phyloP scores from a whole-genome alignment of 257 asterid genomes.

The Marsdenia floribunda region DNA sequence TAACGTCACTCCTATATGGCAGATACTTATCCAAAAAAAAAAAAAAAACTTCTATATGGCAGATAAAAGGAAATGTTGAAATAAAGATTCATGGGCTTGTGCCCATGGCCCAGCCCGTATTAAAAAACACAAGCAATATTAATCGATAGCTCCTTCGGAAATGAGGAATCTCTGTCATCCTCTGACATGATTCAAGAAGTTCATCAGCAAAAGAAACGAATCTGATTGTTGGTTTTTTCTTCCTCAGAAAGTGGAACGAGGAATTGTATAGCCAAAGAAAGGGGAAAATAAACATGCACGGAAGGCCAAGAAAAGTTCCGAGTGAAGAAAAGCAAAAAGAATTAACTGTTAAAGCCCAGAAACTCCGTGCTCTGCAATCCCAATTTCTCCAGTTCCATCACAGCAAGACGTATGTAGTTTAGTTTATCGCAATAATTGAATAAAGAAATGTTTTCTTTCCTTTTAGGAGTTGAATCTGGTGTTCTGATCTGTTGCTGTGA shows the following conservation, averaged over 20 bases:
- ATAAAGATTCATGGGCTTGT: too few relatives aligned
- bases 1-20: too few relatives aligned
- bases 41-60: too few relatives aligned
- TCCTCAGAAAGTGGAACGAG: not conserved
- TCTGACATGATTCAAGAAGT: too few relatives aligned
- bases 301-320: constrained; percentile 64
- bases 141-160: too few relatives aligned
- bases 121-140: too few relatives aligned
- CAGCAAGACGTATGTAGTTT: constrained; percentile 40
- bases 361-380: constrained; percentile 73
- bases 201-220: not conserved
- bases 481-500: not conserved
- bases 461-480: not conserved
- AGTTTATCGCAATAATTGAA: not conserved
- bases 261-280: not conserved
- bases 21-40: too few relatives aligned
- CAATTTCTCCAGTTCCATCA: constrained; percentile 77
- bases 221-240: not conserved
- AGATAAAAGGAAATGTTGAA: too few relatives aligned
- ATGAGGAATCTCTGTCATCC: too few relatives aligned
- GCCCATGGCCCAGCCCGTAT: too few relatives aligned
- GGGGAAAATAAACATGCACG: constrained; percentile 57
- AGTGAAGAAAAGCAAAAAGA: constrained; percentile 55
- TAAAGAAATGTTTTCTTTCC: not conserved
- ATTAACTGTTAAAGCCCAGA: constrained; percentile 51